Conservation (phyloP, 208 protist genomes). For the Leishmania braziliensis region DNA sequence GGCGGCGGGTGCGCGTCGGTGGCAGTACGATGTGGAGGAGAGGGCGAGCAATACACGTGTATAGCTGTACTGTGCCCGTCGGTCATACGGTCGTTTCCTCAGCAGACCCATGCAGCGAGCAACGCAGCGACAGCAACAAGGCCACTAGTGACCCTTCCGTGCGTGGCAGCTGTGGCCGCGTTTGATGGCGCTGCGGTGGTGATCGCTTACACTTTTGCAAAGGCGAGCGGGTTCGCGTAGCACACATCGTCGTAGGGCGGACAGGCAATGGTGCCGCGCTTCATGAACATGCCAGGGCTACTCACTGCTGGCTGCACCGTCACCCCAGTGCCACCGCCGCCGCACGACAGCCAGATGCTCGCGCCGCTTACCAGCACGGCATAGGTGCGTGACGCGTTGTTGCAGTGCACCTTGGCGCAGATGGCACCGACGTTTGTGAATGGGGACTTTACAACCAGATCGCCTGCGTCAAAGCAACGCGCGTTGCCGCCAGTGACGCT, state of each 20-base stretch:
- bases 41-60: not conserved
- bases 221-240: constrained; percentile 14
- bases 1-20: not conserved
- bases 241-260: constrained; percentile 49
- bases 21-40: not conserved
- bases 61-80: not conserved
- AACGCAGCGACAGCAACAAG: not conserved
- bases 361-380: constrained; percentile 23
- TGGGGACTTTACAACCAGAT: constrained; percentile 8
- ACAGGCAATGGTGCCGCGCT: constrained; percentile 37
- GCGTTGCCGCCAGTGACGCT: constrained; percentile 6
- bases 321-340: constrained; percentile 10
- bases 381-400: constrained; percentile 16
- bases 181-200: not conserved
- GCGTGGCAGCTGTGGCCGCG: not conserved
- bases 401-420: constrained; percentile 34
- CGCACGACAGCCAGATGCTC: constrained; percentile 17
- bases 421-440: constrained; percentile 3
- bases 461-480: constrained; percentile 7
- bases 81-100: not conserved
- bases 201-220: not conserved
- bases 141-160: not conserved
- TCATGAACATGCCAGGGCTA: constrained; percentile 11
- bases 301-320: constrained; percentile 5
- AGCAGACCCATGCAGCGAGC: not conserved